These are phyloP conservation scores for Mucor indicus DNA, from an alignment of 371 early-diverging fungal genomes.

Conservation along the genomic window DNA sequence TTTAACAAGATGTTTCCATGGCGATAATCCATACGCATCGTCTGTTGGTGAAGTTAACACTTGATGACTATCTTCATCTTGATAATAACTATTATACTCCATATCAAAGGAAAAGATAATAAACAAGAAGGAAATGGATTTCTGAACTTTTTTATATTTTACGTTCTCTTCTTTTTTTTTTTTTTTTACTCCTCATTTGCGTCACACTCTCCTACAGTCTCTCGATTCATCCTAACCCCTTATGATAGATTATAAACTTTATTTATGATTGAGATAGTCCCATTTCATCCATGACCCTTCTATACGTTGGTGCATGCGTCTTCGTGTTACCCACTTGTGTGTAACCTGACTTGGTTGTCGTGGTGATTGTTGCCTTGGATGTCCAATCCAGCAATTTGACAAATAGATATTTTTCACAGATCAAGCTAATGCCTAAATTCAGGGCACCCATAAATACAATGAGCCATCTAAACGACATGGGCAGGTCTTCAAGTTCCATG, in stretches of 20 bases:
- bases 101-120: too few species aligned
- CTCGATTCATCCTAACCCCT: neutral
- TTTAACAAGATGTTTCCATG: too few species aligned
- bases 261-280: constrained; percentile 14
- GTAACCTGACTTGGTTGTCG: neutral
- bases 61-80: neutral
- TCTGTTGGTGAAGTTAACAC: neutral
- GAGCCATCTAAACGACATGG: constrained; percentile 43
- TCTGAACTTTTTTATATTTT: neutral
- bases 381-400: constrained; percentile 12
- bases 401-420: constrained; percentile 57
- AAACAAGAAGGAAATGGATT: too few species aligned
- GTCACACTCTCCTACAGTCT: constrained; percentile 1
- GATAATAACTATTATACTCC: too few species aligned
- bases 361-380: too few species aligned
- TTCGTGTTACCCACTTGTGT: neutral
- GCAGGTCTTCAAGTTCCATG: constrained; percentile 58
- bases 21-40: too few species aligned
- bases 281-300: constrained; percentile 50
- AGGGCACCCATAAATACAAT: constrained; percentile 44
- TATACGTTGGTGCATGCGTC: constrained; percentile 24
- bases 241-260: neutral
- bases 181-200: constrained; percentile 10
- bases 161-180: neutral
- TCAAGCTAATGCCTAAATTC: constrained; percentile 46